phyloP scores from a whole-genome alignment of 2,329 filamentous ascomycete genomes.

The Nannizzia gypsea region DNA sequence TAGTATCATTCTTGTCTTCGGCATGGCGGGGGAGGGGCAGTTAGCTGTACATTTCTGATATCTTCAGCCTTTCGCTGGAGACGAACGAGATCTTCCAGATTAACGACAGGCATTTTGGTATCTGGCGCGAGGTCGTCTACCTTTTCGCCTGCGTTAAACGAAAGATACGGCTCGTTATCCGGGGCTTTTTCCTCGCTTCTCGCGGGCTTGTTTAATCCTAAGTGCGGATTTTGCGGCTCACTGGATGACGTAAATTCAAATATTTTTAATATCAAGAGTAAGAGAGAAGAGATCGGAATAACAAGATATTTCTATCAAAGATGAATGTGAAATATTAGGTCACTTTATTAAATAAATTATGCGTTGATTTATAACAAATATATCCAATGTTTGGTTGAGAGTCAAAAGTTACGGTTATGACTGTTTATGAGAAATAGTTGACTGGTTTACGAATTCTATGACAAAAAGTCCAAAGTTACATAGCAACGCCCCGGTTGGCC shows the following conservation, averaged over 20 bases:
- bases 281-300: neutral
- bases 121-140: neutral
- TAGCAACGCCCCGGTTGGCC: neutral
- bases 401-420: neutral
- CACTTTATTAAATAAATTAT: neutral
- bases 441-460: neutral
- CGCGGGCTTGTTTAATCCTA: neutral
- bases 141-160: neutral
- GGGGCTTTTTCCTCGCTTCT: neutral
- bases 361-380: neutral
- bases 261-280: neutral
- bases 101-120: conserved; percentile 77
- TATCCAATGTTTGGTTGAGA: neutral
- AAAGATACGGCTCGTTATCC: neutral
- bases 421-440: neutral
- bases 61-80: conserved; percentile 79
- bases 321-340: neutral
- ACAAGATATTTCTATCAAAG: neutral
- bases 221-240: neutral
- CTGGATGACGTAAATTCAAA: neutral
- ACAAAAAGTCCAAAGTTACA: neutral
- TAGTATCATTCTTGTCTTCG: conserved; percentile 9
- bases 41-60: conserved; percentile 69
- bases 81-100: conserved; percentile 75
- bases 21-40: conserved; percentile 19